These are phyloP conservation scores for Paraconiothyrium brasiliense DNA, from an alignment of 2,329 filamentous ascomycete genomes.

Conservation along the genomic window DNA sequence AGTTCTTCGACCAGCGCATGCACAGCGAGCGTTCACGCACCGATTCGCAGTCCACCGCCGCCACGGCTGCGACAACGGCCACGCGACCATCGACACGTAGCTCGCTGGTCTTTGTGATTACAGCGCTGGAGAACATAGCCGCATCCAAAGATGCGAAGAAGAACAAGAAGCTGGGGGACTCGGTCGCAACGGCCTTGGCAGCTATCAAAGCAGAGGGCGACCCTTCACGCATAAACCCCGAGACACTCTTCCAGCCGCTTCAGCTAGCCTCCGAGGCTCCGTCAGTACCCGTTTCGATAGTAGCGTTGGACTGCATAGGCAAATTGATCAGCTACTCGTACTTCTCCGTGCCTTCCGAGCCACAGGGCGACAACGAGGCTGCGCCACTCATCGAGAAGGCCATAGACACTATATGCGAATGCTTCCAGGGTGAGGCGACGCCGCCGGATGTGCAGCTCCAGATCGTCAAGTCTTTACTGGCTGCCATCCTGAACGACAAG, in stretches of 20 bases:
- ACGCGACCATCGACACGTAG: conserved; percentile 75
- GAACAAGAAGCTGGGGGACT: conserved; percentile 83
- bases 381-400: conserved; percentile 92
- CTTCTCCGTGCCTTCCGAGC: conserved; percentile 76
- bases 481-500: conserved; percentile 97
- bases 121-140: conserved; percentile 90
- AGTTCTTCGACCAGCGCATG: conserved; percentile 47
- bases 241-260: conserved; percentile 89
- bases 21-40: conserved; percentile 59
- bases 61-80: conserved; percentile 59
- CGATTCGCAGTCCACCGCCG: conserved; percentile 66
- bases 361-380: conserved; percentile 48
- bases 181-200: conserved; percentile 80
- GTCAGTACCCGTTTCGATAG: conserved; percentile 86
- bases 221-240: conserved; percentile 82
- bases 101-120: conserved; percentile 95
- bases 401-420: conserved; percentile 99
- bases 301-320: conserved; percentile 95
- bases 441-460: conserved; percentile 92
- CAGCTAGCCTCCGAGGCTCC: conserved; percentile 88
- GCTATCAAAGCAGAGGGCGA: conserved; percentile 85
- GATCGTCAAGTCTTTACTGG: conserved; percentile 95
- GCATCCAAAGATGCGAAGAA: conserved; percentile 89
- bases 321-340: conserved; percentile 99
- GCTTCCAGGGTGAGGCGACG: conserved; percentile 96